Conservation (phyloP, 2,329 filamentous ascomycete species). For the Didymella pomorum region DNA sequence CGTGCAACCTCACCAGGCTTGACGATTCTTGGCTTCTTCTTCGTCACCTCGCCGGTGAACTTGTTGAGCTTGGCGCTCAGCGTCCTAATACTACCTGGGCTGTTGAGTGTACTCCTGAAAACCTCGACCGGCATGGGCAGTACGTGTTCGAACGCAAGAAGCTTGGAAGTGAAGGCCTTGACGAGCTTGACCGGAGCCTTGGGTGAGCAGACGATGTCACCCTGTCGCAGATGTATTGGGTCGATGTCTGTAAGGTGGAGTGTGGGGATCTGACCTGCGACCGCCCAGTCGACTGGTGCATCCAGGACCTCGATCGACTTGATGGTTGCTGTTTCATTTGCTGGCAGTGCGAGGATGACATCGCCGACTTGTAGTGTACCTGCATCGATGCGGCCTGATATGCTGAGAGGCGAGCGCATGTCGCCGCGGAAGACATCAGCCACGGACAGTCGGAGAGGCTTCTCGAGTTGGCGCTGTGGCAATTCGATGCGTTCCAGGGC, state of each 20-base stretch:
- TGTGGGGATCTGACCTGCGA: slow-evolving; percentile 87
- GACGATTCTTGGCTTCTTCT: slow-evolving; percentile 86
- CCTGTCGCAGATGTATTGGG: slow-evolving; percentile 75
- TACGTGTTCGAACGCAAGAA: slow-evolving; percentile 87
- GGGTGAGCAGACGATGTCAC: slow-evolving; percentile 84
- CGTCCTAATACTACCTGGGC: slow-evolving; percentile 74
- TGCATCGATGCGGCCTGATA: slow-evolving; percentile 85
- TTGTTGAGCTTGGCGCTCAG: slow-evolving; percentile 82
- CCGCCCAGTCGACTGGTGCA: slow-evolving; percentile 81
- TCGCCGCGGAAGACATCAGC: slow-evolving; percentile 85
- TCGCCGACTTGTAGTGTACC: slow-evolving; percentile 88
- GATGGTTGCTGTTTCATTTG: slow-evolving; percentile 79
- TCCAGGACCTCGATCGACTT: slow-evolving; percentile 82
- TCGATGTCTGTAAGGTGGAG: slow-evolving; percentile 89
- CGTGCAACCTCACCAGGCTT: slow-evolving; percentile 80
- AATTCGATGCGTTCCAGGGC: slow-evolving; percentile 86
- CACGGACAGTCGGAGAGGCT: slow-evolving; percentile 85
- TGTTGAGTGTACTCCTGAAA: slow-evolving; percentile 83
- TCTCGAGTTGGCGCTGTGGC: slow-evolving; percentile 72
- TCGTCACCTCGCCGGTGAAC: slow-evolving; percentile 73
- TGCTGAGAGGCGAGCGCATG: slow-evolving; percentile 79
- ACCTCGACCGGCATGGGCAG: slow-evolving; percentile 90
- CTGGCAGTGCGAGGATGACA: slow-evolving; percentile 78
- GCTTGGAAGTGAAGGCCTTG: slow-evolving; percentile 79
- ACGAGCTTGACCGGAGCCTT: slow-evolving; percentile 73